Evolutionary conservation across 2,329 filamentous ascomycete genomes (phyloP).

Genomic region (Colletotrichum endophyticum): DNA sequence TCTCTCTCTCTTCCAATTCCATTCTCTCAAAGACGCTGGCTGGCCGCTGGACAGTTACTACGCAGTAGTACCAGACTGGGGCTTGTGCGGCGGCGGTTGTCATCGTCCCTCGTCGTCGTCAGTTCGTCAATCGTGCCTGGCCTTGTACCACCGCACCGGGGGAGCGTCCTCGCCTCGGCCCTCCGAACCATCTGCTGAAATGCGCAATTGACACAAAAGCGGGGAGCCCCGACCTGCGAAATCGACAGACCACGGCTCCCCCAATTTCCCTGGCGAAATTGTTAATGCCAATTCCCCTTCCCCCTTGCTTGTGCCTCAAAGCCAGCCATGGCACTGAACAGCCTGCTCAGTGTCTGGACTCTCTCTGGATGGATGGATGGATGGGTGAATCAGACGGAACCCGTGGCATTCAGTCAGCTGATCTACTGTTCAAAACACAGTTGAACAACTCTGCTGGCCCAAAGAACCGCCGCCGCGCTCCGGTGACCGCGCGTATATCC

Average conservation of each 20-base stretch:
- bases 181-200: not conserved
- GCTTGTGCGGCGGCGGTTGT: not conserved
- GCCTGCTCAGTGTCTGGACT: not conserved
- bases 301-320: not conserved
- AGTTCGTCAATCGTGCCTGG: not conserved
- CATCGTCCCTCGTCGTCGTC: not conserved
- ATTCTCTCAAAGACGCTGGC: not conserved
- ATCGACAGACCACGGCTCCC: not conserved
- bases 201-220: not conserved
- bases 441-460: not conserved
- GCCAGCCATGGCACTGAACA: not conserved
- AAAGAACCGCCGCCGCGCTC: not conserved
- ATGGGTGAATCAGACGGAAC: not conserved
- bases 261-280: conserved; percentile 19
- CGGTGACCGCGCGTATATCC: not conserved
- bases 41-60: too few species aligned
- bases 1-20: not conserved
- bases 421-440: not conserved
- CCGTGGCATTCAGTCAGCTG: not conserved
- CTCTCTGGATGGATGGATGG: not conserved
- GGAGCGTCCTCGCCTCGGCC: not conserved
- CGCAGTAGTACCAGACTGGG: not conserved
- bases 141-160: not conserved
- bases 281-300: not conserved
- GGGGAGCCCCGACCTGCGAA: not conserved